A percentile compares a stretch with the other conserved stretches of the same genome.
These are phyloP conservation scores for Simmondsia chinensis DNA, from an alignment of 148 eudicot species.

Conservation along the genomic window DNA sequence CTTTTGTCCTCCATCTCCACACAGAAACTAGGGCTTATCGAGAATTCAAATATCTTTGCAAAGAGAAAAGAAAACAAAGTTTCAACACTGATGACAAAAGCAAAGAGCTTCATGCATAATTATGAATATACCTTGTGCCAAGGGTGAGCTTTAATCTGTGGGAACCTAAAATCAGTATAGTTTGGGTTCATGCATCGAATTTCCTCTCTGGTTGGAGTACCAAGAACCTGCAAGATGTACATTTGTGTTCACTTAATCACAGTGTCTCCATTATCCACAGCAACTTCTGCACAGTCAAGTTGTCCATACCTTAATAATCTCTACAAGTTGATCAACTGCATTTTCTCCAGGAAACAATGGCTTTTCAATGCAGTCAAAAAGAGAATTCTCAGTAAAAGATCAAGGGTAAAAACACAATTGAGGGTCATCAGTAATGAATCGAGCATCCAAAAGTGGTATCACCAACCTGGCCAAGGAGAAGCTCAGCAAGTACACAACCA, in stretches of 20 bases:
- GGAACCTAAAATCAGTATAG: conserved; percentile 93
- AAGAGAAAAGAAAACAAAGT: too few species aligned
- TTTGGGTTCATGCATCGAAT: conserved; percentile 97
- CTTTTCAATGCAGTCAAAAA: conserved; percentile 31
- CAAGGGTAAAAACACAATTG: too few species aligned
- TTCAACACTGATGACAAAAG: too few species aligned
- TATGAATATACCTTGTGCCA: conserved; percentile 99
- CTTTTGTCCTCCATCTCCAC: too few species aligned
- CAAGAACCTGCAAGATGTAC: conserved; percentile 91
- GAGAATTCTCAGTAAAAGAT: too few species aligned
- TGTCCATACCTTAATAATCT: conserved; percentile 71
- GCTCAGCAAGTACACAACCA: conserved; percentile 87
- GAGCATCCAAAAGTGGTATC: neutral
- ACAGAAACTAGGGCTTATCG: too few species aligned
- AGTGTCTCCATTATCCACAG: too few species aligned
- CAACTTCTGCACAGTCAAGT: neutral
- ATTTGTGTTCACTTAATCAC: too few species aligned
- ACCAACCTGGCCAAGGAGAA: conserved; percentile 69
- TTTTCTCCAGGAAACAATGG: conserved; percentile 84
- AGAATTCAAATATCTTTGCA: too few species aligned
- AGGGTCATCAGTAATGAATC: too few species aligned
- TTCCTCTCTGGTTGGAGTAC: conserved; percentile 98
- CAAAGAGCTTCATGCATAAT: neutral
- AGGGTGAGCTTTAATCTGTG: conserved; percentile 89
- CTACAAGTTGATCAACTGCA: conserved; percentile 93